Base-by-base conservation (phyloP, 2,329 filamentous ascomycete genomes). In the Aureobasidium namibiae region DNA sequence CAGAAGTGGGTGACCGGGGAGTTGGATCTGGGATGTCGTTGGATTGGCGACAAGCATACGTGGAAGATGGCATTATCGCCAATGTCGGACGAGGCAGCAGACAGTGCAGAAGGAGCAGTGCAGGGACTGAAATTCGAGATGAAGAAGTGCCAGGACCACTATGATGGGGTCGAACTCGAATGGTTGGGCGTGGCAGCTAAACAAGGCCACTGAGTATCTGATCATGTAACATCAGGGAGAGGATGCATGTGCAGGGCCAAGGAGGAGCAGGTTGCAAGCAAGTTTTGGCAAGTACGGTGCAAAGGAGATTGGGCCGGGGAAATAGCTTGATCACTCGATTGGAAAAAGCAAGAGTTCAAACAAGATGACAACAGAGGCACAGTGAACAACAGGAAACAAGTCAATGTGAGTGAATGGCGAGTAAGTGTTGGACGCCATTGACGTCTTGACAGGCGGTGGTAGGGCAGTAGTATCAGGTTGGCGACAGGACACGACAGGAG, bases 31-130 rank as follows among this genome's bases (percentile, higher is more conserved):
- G 54, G 54, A 46, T 3, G 16, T 3, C 54, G 54, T 42, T n/a
- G 10, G 16, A 57, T 57, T 31, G 54, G 54, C 10, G 54, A 57
- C 33, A 48, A 48, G 42, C 34, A 57, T 23, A 57, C 54, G 23
- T 48, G 41, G 54, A 57, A 48, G 54, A 48, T 57, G 4, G 21
- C 54, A 7, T n/a, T 57, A 24, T 36, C 41, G 23, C 31, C 54
- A 29, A 39, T 57, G 6, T 29, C 21, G 23, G 54, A 33, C 11
- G 33, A 38, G 18, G 42, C 16, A 29, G 31, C n/a, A 38, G 42
- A 33, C n/a, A 14, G 21, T 39, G 41, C 31, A 39, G 42, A 38
- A 31, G 42, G 54, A 48, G 52, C 18, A 9, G 54, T 57, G 5
- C 23, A 57, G 3, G 42, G 54, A 29, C 42, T 57, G 6, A 23